phyloP scores from a whole-genome alignment of 179 eudicot species.

The Corrigiola litoralis region DNA sequence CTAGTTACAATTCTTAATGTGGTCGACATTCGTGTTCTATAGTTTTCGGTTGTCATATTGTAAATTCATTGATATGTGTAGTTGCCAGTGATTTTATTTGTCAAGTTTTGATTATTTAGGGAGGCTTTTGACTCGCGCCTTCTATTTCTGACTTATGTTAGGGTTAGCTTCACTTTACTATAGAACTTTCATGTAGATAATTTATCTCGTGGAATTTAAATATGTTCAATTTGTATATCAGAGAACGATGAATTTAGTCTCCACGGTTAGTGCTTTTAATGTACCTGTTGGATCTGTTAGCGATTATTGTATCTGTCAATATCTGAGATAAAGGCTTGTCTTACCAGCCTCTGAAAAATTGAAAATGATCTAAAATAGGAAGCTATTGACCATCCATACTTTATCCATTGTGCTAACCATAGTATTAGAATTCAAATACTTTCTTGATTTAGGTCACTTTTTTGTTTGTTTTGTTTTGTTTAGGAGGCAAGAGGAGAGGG shows the following conservation, averaged over 20 bases:
- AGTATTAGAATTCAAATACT: too few relatives aligned
- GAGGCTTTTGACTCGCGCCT: not conserved
- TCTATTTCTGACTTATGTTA: not conserved
- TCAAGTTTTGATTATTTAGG: not conserved
- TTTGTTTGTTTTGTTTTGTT: too few relatives aligned
- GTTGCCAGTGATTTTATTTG: not conserved
- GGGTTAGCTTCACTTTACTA: not conserved
- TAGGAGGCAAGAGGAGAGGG: too few relatives aligned
- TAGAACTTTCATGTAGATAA: conserved; percentile 10
- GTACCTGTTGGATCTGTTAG: too few relatives aligned
- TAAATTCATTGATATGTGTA: not conserved
- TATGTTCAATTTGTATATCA: not conserved
- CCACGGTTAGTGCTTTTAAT: not conserved
- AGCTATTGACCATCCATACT: too few relatives aligned
- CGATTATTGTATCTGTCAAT: not conserved
- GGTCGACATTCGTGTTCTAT: not conserved
- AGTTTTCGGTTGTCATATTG: not conserved
- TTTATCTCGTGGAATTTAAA: not conserved
- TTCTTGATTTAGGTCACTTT: too few relatives aligned
- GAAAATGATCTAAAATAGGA: too few relatives aligned
- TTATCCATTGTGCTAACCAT: too few relatives aligned
- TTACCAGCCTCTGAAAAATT: too few relatives aligned
- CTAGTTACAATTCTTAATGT: not conserved
- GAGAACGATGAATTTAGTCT: not conserved
- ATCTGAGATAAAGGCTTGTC: too few relatives aligned